Base-by-base conservation (phyloP, 306 rosid genomes). In the Astragalus membranaceus region DNA sequence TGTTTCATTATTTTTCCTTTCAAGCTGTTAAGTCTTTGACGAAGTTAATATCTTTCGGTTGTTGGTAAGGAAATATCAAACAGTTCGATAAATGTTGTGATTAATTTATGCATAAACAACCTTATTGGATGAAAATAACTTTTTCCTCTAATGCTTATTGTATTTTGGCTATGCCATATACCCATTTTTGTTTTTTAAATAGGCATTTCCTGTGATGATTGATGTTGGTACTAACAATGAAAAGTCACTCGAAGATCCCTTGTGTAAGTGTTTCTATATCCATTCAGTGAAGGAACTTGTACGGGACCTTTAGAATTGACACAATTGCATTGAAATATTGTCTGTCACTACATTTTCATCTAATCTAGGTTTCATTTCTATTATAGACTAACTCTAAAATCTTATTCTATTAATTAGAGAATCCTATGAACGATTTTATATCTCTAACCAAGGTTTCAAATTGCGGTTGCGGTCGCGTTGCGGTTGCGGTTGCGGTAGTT, bases 141-240 rank as follows among this genome's bases (percentile, higher is more conserved):
- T n/a, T n/a, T n/a, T n/a, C n/a, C n/a, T n/a, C n/a, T n/a, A n/a
- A n/a, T n/a, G n/a, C n/a, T n/a, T n/a, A n/a, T n/a, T n/a, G n/a
- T n/a, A n/a, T n/a, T n/a, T n/a, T n/a, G n/a, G n/a, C n/a, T n/a
- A n/a, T n/a, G n/a, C n/a, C n/a, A n/a, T n/a, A n/a, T n/a, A n/a
- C n/a, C n/a, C n/a, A n/a, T n/a, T n/a, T n/a, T n/a, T n/a, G n/a
- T n/a, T n/a, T n/a, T n/a, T n/a, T n/a, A n/a, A n/a, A n/a, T n/a
- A n/a, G n/a, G n/a, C n/a, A n/a, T n/a, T n/a, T n/a, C n/a, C n/a
- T n/a, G n/a, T n/a, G n/a, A n/a, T n/a, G n/a, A n/a, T n/a, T n/a
- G n/a, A n/a, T n/a, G n/a, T 91, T 57, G 99, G 99, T 69, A 95
- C 96, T 78, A 89, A 95, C 88, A 95, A 91, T 72, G 89, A 89